phyloP scores from a whole-genome alignment of 768 basidiomycete genomes.

The Pleurotus sapidus region DNA sequence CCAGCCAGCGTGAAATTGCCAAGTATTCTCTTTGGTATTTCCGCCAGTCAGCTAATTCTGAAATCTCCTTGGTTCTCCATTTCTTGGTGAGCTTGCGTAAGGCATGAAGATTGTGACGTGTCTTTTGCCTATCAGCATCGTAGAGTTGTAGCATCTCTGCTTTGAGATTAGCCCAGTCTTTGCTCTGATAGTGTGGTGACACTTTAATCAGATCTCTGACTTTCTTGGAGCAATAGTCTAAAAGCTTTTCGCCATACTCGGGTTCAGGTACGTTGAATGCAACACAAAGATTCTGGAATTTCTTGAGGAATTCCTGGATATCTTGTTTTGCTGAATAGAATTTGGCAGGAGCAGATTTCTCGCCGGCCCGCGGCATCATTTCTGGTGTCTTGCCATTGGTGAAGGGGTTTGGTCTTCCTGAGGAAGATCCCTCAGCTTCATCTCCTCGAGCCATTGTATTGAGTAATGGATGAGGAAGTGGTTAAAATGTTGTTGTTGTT shows the following conservation, averaged over 20 bases:
- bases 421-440: no score
- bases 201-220: neutral
- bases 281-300: neutral
- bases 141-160: neutral
- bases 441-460: no score
- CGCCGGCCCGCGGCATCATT: slow-evolving; percentile 3
- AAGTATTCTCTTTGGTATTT: slow-evolving; percentile 9
- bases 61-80: neutral
- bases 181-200: neutral
- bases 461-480: no score
- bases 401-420: no score
- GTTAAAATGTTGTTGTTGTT: neutral
- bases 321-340: neutral
- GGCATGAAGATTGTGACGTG: neutral
- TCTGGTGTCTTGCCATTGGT: neutral
- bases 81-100: neutral
- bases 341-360: neutral
- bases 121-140: neutral
- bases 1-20: slow-evolving; percentile 11
- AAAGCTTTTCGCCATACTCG: neutral
- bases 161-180: neutral
- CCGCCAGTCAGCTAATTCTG: slow-evolving; percentile 2
- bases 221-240: neutral
- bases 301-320: neutral
- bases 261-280: neutral